Base-by-base conservation (phyloP, 345 rosid genomes). In the Murraya paniculata region DNA sequence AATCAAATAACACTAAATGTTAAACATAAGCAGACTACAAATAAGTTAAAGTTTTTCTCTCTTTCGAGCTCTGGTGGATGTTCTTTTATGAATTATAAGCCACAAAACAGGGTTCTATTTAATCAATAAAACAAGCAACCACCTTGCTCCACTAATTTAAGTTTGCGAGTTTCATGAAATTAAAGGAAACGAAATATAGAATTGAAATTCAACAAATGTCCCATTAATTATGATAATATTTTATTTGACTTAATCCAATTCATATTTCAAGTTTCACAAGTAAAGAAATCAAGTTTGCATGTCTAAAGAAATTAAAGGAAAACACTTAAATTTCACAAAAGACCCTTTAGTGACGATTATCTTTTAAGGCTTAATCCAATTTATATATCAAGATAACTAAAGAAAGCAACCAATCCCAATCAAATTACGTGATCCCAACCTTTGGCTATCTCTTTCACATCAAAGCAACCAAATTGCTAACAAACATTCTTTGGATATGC, bases 1-100 rank as follows among this genome's bases (percentile, higher is more conserved):
- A 72, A 84, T 64, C 81, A 83, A 45, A 64, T 27, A 76, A 48
- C 66, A 65, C 27, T 8, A 19, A 57, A 8, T 7, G 53, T 80
- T 27, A 75, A 81, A 79, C 79, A 71, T 28, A 27, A 36, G 66
- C 16, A 36, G 59, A 71, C 11, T 11, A 55, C 30, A 45, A 71
- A 62, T n/a, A 41, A 38, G 9, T 19, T 27, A 38, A 60, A 71
- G 57, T 18, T 53, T 53, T 53, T 62, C 62, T 62, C 41, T n/a
- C 60, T 55, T 33, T 64, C 64, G 53, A 33, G 53, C 72, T n/a
- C 30, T 8, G 13, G 18, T 5, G 33, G 14, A 64, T 45, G 61
- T 30, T 58, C 13, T 74, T 53, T 53, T 45, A 45, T 45, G 13
- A 45, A 45, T 33, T 39, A 59, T 18, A 38, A 58, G 35, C 48